Percentiles rank a stretch among this genome's conserved stretches.
Conservation (phyloP, 305 asterid genomes). For the Fraxinus floribunda region DNA sequence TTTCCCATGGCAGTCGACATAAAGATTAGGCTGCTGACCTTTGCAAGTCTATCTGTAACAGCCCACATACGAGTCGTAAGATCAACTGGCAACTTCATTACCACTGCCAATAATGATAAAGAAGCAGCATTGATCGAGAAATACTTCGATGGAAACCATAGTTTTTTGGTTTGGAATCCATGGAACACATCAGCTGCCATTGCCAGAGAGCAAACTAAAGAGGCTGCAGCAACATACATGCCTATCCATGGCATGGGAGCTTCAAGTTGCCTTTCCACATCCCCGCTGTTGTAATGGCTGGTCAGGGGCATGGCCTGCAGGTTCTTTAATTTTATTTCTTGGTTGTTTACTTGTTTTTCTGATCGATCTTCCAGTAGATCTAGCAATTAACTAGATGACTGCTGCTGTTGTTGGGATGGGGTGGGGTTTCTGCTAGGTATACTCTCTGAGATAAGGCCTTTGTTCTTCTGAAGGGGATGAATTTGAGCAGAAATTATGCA, state of each 20-base stretch:
- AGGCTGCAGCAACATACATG: slow-evolving; percentile 36
- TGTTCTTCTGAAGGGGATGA: too few relatives aligned
- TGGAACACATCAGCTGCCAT: slow-evolving; percentile 40
- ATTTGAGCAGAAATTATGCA: background rate
- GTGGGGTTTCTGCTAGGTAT: background rate
- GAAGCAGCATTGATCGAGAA: slow-evolving; percentile 43
- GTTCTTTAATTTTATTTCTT: background rate
- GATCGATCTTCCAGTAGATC: background rate
- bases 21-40: slow-evolving; percentile 2
- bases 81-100: slow-evolving; percentile 47
- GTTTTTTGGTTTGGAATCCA: slow-evolving; percentile 27
- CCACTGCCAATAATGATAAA: slow-evolving; percentile 34
- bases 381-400: background rate
- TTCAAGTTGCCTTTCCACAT: slow-evolving; percentile 7
- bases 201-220: slow-evolving; percentile 33
- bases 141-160: slow-evolving; percentile 44
- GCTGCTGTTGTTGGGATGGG: background rate
- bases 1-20: slow-evolving; percentile 36
- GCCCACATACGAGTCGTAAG: slow-evolving; percentile 40
- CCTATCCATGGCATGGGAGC: slow-evolving; percentile 29
- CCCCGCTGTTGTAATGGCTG: too few relatives aligned
- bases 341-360: background rate
- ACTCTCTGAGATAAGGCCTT: slow-evolving; percentile 4
- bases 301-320: background rate
- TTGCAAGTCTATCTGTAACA: slow-evolving; percentile 25